Conservation (phyloP, 306 rosid species). For the Luffa acutangula region DNA sequence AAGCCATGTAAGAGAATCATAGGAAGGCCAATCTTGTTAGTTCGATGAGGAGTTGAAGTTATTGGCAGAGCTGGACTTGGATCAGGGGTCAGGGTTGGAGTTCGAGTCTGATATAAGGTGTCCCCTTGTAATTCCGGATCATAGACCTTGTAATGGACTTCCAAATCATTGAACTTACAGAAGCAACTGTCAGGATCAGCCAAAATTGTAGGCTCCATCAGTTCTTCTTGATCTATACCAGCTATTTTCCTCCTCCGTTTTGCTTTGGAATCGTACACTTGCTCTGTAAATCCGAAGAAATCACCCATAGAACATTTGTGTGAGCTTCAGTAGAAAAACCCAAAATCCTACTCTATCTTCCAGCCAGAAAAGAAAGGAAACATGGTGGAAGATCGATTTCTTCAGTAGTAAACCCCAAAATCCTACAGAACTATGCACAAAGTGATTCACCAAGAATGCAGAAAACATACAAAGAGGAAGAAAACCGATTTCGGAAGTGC, state of each 20-base stretch:
- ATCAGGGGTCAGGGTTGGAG: neutral
- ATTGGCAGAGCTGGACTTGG: neutral
- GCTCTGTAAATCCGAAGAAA: conserved; percentile 29
- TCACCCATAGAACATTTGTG: neutral
- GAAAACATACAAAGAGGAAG: neutral
- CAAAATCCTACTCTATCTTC: neutral
- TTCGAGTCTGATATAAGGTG: conserved; percentile 23
- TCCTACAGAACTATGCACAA: neutral
- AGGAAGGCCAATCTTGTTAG: conserved; percentile 39
- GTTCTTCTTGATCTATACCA: conserved; percentile 77
- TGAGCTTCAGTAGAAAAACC: neutral
- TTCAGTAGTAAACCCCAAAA: neutral
- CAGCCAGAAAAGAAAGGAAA: neutral
- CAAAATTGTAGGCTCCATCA: conserved; percentile 53
- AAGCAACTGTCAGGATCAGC: conserved; percentile 86
- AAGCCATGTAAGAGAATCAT: conserved; percentile 83
- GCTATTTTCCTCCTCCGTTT: conserved; percentile 46
- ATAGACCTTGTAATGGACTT: conserved; percentile 71
- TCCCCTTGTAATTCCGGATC: conserved; percentile 35
- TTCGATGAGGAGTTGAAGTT: conserved; percentile 21
- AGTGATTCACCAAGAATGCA: neutral
- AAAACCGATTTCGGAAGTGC: neutral
- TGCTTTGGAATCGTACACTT: conserved; percentile 33
- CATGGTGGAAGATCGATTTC: neutral
- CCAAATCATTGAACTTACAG: conserved; percentile 68